Base-by-base conservation (phyloP, 495 filamentous ascomycete genomes). In the Penicillium crystallinum region DNA sequence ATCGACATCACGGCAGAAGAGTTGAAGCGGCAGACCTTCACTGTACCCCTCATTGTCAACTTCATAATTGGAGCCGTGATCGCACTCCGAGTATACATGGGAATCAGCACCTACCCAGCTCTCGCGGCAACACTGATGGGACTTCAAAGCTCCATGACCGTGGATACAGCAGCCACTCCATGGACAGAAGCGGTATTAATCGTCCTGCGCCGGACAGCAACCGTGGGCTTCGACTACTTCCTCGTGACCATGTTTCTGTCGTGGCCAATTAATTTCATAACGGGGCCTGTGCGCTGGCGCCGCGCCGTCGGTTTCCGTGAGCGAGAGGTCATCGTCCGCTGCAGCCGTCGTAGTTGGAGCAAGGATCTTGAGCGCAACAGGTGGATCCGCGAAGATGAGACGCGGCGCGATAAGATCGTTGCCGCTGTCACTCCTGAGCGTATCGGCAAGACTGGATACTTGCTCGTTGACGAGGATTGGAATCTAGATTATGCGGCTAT, bases 401-500 rank as follows among this genome's bases (percentile, higher is more conserved):
- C 66, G 58, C 62, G 61, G 61, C 63, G 67, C 18, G 77, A 78
- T 41, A 76, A 70, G 56, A 74, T 84, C 19, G 63, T 83, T 53
- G 80, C 82, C 0, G 89, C 87, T 3, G 82, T 90, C 2, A 75
- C 81, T 3, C 77, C 80, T 10, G 68, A 78, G 61, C 76, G 82
- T 34, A 64, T 91, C 55, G 63, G 69, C 56, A 91, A 88, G 72
- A 91, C 89, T 19, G 89, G 88, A 2, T 90, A 90, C 57, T 64
- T 89, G 52, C 83, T 91, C 46, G 82, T 91, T 67, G 85, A 87
- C 56, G 79, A 75, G 49, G 81, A 86, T 49, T 96, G 88, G 86
- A 87, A 91, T 64, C 69, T 95, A 50, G 88, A 92, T 62, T 95
- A 89, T 73, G 66, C 64, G 17, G 79, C 75, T 21, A 95, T 96